Percentiles rank a stretch among this genome's conserved stretches.
phyloP scores from a whole-genome alignment of 2,329 filamentous ascomycete genomes.

The Coniochaeta sp. region DNA sequence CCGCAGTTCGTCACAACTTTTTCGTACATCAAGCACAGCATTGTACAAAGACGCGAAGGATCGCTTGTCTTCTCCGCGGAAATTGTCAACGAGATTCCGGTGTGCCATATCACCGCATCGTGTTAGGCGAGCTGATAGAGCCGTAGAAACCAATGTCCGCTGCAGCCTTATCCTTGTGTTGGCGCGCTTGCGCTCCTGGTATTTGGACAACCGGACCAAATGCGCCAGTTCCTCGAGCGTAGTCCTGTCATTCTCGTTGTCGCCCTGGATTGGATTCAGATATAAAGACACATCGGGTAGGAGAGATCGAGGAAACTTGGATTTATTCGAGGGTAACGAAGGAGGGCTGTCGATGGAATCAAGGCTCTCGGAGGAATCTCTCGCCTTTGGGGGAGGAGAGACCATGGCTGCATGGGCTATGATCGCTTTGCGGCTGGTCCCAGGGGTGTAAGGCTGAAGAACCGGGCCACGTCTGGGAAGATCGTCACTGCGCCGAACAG shows the following conservation, averaged over 20 bases:
- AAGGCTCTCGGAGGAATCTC: slow-evolving; percentile 16
- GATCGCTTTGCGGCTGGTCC: slow-evolving; percentile 38
- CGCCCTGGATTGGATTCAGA: slow-evolving; percentile 48
- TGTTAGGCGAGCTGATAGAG: slow-evolving; percentile 65
- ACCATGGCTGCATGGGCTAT: slow-evolving; percentile 35
- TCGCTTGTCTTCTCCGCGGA: slow-evolving; percentile 72
- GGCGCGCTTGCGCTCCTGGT: slow-evolving; percentile 73
- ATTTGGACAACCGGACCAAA: slow-evolving; percentile 68
- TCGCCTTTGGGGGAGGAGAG: slow-evolving; percentile 16
- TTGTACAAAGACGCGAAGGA: slow-evolving; percentile 68
- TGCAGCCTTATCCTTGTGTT: slow-evolving; percentile 68
- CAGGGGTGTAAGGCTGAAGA: slow-evolving; percentile 27
- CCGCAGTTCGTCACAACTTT: slow-evolving; percentile 66
- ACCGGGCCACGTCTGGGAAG: slow-evolving; percentile 30
- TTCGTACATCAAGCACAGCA: slow-evolving; percentile 71
- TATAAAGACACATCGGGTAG: slow-evolving; percentile 61
- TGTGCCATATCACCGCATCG: slow-evolving; percentile 69
- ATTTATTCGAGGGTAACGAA: slow-evolving; percentile 11
- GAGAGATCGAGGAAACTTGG: slow-evolving; percentile 45
- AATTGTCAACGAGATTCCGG: slow-evolving; percentile 69
- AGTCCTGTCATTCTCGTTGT: slow-evolving; percentile 56
- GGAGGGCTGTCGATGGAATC: slow-evolving; percentile 18
- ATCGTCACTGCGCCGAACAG: slow-evolving; percentile 37
- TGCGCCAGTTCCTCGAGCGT: slow-evolving; percentile 73
- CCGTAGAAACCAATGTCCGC: slow-evolving; percentile 66